Percentiles rank a stretch among this genome's conserved stretches.
Conservation (phyloP, 2,329 filamentous ascomycete species). For the Chlorencoelia australis region DNA sequence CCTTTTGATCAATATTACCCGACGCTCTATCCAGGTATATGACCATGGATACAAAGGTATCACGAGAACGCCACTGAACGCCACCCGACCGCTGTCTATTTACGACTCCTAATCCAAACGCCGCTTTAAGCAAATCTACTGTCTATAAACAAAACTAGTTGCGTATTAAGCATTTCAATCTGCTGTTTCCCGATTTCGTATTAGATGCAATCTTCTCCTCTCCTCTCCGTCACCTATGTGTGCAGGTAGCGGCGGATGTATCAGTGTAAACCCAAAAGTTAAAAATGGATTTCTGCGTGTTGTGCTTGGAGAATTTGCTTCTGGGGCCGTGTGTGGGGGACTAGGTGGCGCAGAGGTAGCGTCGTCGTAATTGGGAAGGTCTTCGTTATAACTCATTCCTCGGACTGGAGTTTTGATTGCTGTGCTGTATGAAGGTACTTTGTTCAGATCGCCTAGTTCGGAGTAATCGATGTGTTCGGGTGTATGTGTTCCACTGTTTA, state of each 20-base stretch:
- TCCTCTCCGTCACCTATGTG: slow-evolving; percentile 18
- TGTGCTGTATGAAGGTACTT: slow-evolving; percentile 69
- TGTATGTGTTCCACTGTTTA: slow-evolving; percentile 41
- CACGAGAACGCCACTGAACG: too few relatives aligned
- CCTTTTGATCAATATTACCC: too few relatives aligned
- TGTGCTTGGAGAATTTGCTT: slow-evolving; percentile 4
- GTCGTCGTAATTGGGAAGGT: slow-evolving; percentile 58
- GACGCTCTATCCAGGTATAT: too few relatives aligned
- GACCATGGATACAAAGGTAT: too few relatives aligned
- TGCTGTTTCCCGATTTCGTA: slow-evolving; percentile 19
- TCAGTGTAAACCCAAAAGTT: slow-evolving; percentile 22
- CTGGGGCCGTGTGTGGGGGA: slow-evolving; percentile 14
- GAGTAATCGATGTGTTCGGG: slow-evolving; percentile 46
- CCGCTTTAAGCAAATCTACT: too few relatives aligned
- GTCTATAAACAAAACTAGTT: too few relatives aligned
- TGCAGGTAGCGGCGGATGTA: slow-evolving; percentile 15
- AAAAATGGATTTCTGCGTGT: slow-evolving; percentile 14
- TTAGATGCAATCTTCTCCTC: slow-evolving; percentile 19
- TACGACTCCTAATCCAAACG: too few relatives aligned
- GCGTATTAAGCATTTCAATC: slow-evolving; percentile 7
- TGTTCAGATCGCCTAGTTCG: slow-evolving; percentile 55
- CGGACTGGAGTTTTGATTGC: slow-evolving; percentile 56
- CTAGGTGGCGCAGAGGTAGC: slow-evolving; percentile 42
- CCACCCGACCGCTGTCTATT: too few relatives aligned
- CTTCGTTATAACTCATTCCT: slow-evolving; percentile 38